Base-by-base conservation (phyloP, 331 rosid species). In the Quercus tomentella region DNA sequence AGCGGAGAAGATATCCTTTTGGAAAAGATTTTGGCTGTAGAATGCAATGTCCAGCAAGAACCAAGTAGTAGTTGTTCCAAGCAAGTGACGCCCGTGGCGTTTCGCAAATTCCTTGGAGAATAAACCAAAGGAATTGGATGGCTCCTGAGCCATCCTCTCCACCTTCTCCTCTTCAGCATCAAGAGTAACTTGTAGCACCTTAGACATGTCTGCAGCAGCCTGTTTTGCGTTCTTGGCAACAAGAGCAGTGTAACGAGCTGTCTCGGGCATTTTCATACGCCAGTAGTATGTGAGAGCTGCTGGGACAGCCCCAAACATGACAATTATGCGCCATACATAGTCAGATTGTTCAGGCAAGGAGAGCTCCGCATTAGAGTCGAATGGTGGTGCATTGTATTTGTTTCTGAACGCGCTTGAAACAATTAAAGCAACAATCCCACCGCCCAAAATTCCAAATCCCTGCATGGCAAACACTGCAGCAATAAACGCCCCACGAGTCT, bases 391-490 rank as follows among this genome's bases (percentile, higher is more conserved):
- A 1, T 84, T 2, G 75, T 80, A 92, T 1, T 70, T 37, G 61
- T 88, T 81, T n/a, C 90, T 89, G 79, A 85, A 94, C 0, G 91
- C 77, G 52, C 82, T 6, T 4, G 97, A 78, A 1, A 92, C 92
- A 15, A 85, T 52, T 78, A 94, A 73, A 31, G 97, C 89, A 20
- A 91, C 84, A 12, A 94, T 84, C 56, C 98, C 98, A 65, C 98
- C 98, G 2, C 65, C 86, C 82, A 94, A 10, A 80, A 94, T 94
- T 17, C 98, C 97, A 80, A 92, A 94, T 4, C 98, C 98, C 68
- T 94, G 97, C 98, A 94, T 94, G 0, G 97, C 97, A 77, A 94
- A 94, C 31, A 94, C 98, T 0, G 98, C 97, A 0, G 98, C 98
- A 12, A 94, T 91, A 12, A 94, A 94, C 2, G 98, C 97, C 7